Evolutionary conservation across 2,329 filamentous ascomycete genomes (phyloP).

Genomic region (Colletotrichum gigasporum): DNA sequence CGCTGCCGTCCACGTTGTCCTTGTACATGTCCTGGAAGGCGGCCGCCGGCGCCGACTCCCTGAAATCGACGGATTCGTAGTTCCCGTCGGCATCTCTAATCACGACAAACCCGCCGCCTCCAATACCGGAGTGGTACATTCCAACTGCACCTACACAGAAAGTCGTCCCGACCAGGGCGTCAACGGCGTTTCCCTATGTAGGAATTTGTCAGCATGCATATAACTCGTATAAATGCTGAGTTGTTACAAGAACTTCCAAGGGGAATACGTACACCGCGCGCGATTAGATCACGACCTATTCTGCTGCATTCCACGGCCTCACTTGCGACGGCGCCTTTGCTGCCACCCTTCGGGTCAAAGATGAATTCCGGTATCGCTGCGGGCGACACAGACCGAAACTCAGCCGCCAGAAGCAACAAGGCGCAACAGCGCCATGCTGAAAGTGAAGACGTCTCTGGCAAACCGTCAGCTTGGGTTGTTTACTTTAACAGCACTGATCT

Average conservation of each 20-base stretch:
- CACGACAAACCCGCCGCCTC: slow-evolving; percentile 91
- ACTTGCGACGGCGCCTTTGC: slow-evolving; percentile 72
- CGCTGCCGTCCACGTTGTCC: slow-evolving; percentile 72
- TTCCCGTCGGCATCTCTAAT: slow-evolving; percentile 76
- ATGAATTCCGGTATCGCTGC: slow-evolving; percentile 32
- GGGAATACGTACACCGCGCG: slow-evolving; percentile 52
- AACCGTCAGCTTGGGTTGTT: background rate
- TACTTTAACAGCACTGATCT: background rate
- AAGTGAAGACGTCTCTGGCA: background rate
- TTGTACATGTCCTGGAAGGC: slow-evolving; percentile 87
- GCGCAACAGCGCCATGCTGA: slow-evolving; percentile 8
- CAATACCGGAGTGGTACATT: slow-evolving; percentile 85
- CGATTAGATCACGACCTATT: slow-evolving; percentile 72
- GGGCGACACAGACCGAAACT: slow-evolving; percentile 1
- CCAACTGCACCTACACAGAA: slow-evolving; percentile 80
- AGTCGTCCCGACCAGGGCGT: slow-evolving; percentile 78
- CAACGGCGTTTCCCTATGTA: slow-evolving; percentile 75
- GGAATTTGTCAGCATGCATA: background rate
- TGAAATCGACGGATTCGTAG: slow-evolving; percentile 90
- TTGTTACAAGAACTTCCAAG: background rate
- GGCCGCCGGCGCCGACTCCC: slow-evolving; percentile 86
- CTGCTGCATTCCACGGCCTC: slow-evolving; percentile 75
- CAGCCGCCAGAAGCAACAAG: slow-evolving; percentile 5
- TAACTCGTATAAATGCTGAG: too few species aligned
- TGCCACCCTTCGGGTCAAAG: slow-evolving; percentile 34